Percentiles rank a stretch among this genome's conserved stretches.
Evolutionary conservation across 2,329 filamentous ascomycete genomes (phyloP).

Genomic region (Nemania sp.): DNA sequence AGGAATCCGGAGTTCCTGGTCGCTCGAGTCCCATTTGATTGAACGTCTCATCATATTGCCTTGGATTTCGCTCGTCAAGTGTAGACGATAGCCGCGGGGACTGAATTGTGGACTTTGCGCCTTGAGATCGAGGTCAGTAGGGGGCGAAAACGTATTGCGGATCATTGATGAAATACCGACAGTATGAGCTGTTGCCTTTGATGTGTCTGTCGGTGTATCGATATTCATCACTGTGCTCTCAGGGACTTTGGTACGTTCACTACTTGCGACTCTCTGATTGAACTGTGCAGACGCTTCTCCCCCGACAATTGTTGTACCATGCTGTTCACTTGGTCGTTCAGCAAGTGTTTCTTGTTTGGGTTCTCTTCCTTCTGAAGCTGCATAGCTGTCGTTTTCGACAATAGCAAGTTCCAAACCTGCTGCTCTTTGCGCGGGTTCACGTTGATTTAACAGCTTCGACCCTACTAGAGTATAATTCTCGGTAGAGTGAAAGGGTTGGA

Average conservation of each 20-base stretch:
- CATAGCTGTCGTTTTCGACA: not conserved
- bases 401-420: not conserved
- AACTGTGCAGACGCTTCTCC: not conserved
- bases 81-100: conserved; percentile 25
- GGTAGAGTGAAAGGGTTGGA: not conserved
- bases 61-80: conserved; percentile 21
- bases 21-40: conserved; percentile 24
- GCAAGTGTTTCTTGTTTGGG: not conserved
- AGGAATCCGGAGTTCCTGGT: conserved; percentile 25
- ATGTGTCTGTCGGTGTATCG: not conserved
- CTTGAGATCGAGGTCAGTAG: conserved; percentile 11
- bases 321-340: not conserved
- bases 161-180: conserved; percentile 28
- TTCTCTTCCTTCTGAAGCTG: not conserved
- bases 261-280: not conserved
- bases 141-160: not conserved
- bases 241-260: not conserved
- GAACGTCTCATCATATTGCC: conserved; percentile 12
- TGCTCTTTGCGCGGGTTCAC: not conserved
- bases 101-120: conserved; percentile 8
- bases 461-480: too few relatives aligned
- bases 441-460: not conserved
- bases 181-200: conserved; percentile 1
- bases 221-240: not conserved
- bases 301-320: not conserved